Base-by-base conservation (phyloP, 208 protist genomes). In the Acanthamoeba royreba region DNA sequence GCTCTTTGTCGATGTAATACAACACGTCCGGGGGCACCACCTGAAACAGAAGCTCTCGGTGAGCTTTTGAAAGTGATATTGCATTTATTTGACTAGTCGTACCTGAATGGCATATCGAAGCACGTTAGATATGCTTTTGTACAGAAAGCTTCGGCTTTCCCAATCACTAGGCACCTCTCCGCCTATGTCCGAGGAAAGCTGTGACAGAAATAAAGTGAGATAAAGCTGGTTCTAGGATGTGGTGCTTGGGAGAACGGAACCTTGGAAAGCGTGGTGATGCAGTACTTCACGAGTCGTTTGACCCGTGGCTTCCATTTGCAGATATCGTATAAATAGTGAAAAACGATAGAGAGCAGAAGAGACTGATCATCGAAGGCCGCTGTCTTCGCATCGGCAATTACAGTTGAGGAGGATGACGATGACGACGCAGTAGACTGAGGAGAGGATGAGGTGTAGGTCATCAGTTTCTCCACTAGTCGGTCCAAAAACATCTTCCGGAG, bases 51-150 rank as follows among this genome's bases (percentile, higher is more conserved):
- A 25, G 19, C 19, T n/a, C n/a, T n/a, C n/a, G n/a, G n/a, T n/a
- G n/a, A n/a, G n/a, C n/a, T n/a, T n/a, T n/a, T n/a, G n/a, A n/a
- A n/a, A 66, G 33, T 25, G 19, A 66, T 28, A 66, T n/a, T n/a
- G n/a, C n/a, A n/a, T n/a, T n/a, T n/a, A n/a, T n/a, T n/a, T n/a
- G n/a, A n/a, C n/a, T n/a, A n/a, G n/a, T 5, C 4, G 55, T 25
- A 81, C 40, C 77, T 86, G 77, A 33, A 86, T 86, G 40, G 77
- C 77, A 86, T 86, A 86, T 15, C 77, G 77, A 17, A 86, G 40
- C 15, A 86, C 46, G 33, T 86, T 86, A 7, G 45, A 86, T 4
- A 86, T 28, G 46, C 77, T 86, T 58, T 55, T 31, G 46, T 58
- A 86, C 45, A 86, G 40, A n/a, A 55, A 86, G 46, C 53, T 86